These are phyloP conservation scores for Cubamyces sp. DNA, from an alignment of 768 basidiomycete species.

Conservation along the genomic window DNA sequence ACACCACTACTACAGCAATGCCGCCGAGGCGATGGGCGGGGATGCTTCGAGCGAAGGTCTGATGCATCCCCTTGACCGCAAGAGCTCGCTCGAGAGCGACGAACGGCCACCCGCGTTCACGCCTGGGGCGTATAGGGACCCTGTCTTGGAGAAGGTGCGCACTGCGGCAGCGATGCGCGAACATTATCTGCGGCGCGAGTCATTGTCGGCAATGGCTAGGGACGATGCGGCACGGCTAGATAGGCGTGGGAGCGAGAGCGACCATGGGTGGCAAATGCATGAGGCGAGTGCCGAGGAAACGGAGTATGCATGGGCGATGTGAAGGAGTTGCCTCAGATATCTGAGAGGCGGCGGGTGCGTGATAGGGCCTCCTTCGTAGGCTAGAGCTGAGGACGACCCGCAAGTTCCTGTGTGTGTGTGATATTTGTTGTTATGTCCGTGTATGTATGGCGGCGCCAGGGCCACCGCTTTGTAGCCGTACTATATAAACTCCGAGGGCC, in stretches of 20 bases:
- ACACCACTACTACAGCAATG: neutral
- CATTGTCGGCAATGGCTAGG: neutral
- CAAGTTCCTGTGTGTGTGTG: too few species aligned
- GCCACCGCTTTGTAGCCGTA: too few species aligned
- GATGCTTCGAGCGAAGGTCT: neutral
- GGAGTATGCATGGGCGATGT: neutral
- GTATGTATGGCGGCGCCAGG: too few species aligned
- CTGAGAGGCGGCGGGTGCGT: too few species aligned
- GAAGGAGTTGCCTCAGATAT: too few species aligned
- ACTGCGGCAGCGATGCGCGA: slow-evolving; percentile 24
- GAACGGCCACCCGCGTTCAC: slow-evolving; percentile 32
- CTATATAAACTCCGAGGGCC: too few species aligned
- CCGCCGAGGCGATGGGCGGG: neutral
- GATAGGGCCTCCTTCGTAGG: too few species aligned
- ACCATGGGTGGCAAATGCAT: neutral
- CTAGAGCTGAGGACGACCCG: too few species aligned
- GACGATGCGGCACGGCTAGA: neutral
- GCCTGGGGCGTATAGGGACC: slow-evolving; percentile 28
- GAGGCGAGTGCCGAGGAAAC: neutral
- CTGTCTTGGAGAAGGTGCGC: slow-evolving; percentile 31
- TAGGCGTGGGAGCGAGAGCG: neutral
- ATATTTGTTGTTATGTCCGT: too few species aligned
- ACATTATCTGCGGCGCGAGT: slow-evolving; percentile 10
- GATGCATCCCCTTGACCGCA: slow-evolving; percentile 8
- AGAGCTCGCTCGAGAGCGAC: slow-evolving; percentile 16